Conservation (phyloP, 2,329 filamentous ascomycete species). For the Davidsoniella neocaledoniae region DNA sequence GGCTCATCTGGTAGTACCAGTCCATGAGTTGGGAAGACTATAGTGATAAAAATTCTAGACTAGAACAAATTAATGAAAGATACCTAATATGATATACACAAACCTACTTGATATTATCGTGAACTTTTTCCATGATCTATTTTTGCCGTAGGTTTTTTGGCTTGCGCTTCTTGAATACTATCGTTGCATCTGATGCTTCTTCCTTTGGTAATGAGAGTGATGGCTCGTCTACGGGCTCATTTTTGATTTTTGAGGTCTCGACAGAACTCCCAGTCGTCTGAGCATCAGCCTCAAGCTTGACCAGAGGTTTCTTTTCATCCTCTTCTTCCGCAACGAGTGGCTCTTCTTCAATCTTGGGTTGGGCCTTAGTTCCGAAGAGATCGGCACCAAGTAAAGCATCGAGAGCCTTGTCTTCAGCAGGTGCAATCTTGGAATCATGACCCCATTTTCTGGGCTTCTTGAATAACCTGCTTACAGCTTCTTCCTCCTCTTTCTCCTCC, state of each 20-base stretch:
- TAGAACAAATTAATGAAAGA: neutral
- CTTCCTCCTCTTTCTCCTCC: slow-evolving; percentile 43
- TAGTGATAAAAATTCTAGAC: too few relatives aligned
- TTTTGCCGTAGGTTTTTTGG: slow-evolving; percentile 47
- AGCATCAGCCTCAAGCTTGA: neutral
- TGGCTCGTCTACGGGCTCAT: neutral
- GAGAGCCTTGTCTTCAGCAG: slow-evolving; percentile 36
- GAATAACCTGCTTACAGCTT: slow-evolving; percentile 39
- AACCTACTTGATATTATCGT: neutral
- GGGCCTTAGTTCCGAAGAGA: slow-evolving; percentile 13
- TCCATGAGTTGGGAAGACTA: too few relatives aligned
- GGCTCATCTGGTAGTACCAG: too few relatives aligned
- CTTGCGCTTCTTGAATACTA: slow-evolving; percentile 67
- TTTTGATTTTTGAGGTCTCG: neutral
- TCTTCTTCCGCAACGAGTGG: slow-evolving; percentile 14
- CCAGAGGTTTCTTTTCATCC: neutral
- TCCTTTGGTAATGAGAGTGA: slow-evolving; percentile 1
- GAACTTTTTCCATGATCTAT: slow-evolving; percentile 17
- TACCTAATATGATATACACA: neutral
- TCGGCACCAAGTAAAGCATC: slow-evolving; percentile 39
- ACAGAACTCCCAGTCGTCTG: too few relatives aligned
- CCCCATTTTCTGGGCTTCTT: slow-evolving; percentile 43
- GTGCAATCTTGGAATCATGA: slow-evolving; percentile 32
- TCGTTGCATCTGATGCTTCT: slow-evolving; percentile 14
- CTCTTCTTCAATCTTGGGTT: slow-evolving; percentile 16